These are phyloP conservation scores for Linum tenue DNA, from an alignment of 345 rosid genomes.

Conservation along the genomic window DNA sequence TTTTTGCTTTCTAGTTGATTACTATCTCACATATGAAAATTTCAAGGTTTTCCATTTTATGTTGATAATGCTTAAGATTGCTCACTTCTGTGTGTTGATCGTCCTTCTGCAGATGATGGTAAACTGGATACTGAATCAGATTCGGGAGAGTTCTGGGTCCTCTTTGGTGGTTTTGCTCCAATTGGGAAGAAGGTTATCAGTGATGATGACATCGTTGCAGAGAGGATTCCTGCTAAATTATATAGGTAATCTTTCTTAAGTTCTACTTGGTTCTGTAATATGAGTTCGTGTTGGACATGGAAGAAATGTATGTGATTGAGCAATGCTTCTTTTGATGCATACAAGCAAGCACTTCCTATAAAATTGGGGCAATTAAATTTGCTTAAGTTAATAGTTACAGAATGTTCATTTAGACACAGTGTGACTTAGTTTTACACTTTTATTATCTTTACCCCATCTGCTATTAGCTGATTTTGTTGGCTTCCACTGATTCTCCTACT, in stretches of 20 bases:
- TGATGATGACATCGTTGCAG: conserved; percentile 74
- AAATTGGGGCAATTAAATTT: no score
- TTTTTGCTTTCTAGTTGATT: not conserved
- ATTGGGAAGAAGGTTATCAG: conserved; percentile 68
- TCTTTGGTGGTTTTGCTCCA: conserved; percentile 94
- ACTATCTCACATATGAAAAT: no score
- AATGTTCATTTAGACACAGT: no score
- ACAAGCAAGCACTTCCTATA: not conserved
- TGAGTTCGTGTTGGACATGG: no score
- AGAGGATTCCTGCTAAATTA: conserved; percentile 61
- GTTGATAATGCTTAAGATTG: conserved; percentile 1
- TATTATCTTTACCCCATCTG: no score
- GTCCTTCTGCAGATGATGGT: conserved; percentile 61
- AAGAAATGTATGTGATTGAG: conserved; percentile 8
- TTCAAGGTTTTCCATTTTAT: no score
- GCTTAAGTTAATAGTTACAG: no score
- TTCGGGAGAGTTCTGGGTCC: conserved; percentile 93
- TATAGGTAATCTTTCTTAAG: conserved; percentile 42
- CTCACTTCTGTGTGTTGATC: conserved; percentile 17
- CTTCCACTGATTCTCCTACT: no score
- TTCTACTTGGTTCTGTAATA: not conserved
- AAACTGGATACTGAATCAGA: conserved; percentile 92
- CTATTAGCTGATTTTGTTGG: no score
- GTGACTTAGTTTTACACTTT: no score
- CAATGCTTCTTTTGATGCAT: not conserved